Evolutionary conservation across 2,329 filamentous ascomycete species (phyloP).

Genomic region (Capronia coronata): DNA sequence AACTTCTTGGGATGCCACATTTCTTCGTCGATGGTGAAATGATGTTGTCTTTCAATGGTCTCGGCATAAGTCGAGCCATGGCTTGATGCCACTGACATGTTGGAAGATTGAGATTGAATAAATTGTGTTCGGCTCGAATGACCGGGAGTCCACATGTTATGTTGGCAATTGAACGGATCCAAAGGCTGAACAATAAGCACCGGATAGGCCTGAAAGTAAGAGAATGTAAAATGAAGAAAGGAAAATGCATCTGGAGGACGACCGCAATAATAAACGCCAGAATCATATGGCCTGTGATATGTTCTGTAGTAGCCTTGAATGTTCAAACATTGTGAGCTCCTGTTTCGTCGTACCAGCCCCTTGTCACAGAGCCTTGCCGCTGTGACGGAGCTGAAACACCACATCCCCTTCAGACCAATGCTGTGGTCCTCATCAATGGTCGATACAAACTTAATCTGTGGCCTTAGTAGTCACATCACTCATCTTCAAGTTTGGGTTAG

Average conservation of each 20-base stretch:
- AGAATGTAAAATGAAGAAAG: too few relatives aligned
- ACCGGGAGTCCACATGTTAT: slow-evolving; percentile 8
- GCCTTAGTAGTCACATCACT: too few relatives aligned
- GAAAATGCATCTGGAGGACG: too few relatives aligned
- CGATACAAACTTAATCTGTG: too few relatives aligned
- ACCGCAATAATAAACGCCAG: too few relatives aligned
- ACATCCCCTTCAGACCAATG: too few relatives aligned
- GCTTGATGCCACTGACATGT: slow-evolving; percentile 8
- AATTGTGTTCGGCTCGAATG: neutral
- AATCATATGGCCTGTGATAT: too few relatives aligned
- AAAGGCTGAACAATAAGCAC: too few relatives aligned
- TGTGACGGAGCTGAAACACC: neutral
- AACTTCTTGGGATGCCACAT: slow-evolving; percentile 3
- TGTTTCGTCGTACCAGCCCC: neutral
- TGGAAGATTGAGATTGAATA: slow-evolving; percentile 6
- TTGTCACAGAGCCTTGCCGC: neutral
- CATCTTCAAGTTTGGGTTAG: too few relatives aligned
- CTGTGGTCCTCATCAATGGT: too few relatives aligned
- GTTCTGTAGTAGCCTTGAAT: too few relatives aligned
- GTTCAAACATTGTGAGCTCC: neutral
- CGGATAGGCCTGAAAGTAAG: too few relatives aligned
- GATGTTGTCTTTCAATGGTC: neutral
- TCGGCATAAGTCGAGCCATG: slow-evolving; percentile 7
- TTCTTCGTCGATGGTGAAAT: neutral
- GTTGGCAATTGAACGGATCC: neutral